Evolutionary conservation across 2,329 filamentous ascomycete genomes (phyloP), one percentile per base, ranked within the genome.

Genomic region (Alternaria sp.): DNA sequence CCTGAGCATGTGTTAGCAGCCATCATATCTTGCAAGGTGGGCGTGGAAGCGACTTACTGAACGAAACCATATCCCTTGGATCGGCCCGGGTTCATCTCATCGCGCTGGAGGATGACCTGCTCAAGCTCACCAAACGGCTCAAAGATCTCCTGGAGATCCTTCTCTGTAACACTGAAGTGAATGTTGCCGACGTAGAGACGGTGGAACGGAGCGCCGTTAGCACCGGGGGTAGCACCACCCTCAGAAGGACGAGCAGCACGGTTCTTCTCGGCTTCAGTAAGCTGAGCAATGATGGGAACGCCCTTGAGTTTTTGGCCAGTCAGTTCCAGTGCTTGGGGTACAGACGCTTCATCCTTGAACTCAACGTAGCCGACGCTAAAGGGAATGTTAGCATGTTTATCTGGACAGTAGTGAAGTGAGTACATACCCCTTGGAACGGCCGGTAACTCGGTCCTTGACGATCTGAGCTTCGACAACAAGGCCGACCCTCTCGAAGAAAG

Each of bases 241-340:
- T 73, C 72, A 51, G 91, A 86, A 65, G 87, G 94, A 68, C 94
- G 92, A 65, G 93, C 92, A 83, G 97, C 94, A 71, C 95, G 93
- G 77, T 99, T 99, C 85, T 99, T 99, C 80, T 99, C 96, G 77
- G 95, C 96, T 84, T 99, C 95, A 72, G 95, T 98, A 78, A 97
- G 88, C 81, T 98, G 94, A 54, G 94, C 96, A 73, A 99, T 99
- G 78, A 99, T 96, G 59, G 95, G 95, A 69, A 99, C 97, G 85
- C 93, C 93, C 90, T 97, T 84, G 80, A 99, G 90, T 82, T 95
- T 97, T 83, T 98, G 94, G 81, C 95, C 95, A 79, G 95, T 99
- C 84, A 99, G 93, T 83, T 97, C 91, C 78, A 99, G 91, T 75
- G 96, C 95, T 82, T 91, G 89, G 74, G 89, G 85, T 71, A 99